A percentile compares a stretch with the other conserved stretches of the same genome.
These are phyloP conservation scores for Linnemannia hyalina DNA, from an alignment of 192 early-diverging fungal species.

Conservation along the genomic window DNA sequence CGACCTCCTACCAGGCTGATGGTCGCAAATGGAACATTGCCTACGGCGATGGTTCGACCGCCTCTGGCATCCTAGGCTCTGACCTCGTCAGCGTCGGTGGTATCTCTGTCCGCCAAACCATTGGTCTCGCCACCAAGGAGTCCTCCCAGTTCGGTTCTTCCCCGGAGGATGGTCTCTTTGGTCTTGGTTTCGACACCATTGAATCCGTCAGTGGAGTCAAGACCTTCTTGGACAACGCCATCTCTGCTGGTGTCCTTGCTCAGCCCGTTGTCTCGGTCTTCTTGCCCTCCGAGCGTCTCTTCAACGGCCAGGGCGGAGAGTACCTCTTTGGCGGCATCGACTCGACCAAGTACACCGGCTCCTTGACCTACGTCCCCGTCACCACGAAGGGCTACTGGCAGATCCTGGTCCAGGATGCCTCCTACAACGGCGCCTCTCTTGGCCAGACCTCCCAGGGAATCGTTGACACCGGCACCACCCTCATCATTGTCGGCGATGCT, in stretches of 20 bases:
- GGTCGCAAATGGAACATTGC: slow-evolving; percentile 72
- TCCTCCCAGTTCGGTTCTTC: slow-evolving; percentile 68
- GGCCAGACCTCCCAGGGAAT: slow-evolving; percentile 60
- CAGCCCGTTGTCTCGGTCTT: slow-evolving; percentile 74
- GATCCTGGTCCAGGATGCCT: slow-evolving; percentile 63
- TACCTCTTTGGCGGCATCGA: slow-evolving; percentile 72
- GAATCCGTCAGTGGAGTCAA: slow-evolving; percentile 60
- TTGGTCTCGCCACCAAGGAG: slow-evolving; percentile 73
- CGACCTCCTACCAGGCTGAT: slow-evolving; percentile 66
- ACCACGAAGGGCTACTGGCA: slow-evolving; percentile 70
- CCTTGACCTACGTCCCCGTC: slow-evolving; percentile 69
- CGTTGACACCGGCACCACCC: slow-evolving; percentile 75
- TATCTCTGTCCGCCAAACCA: slow-evolving; percentile 71
- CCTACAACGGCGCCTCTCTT: slow-evolving; percentile 54
- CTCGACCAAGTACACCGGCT: slow-evolving; percentile 60
- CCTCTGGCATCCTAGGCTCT: slow-evolving; percentile 54
- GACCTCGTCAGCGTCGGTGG: slow-evolving; percentile 71
- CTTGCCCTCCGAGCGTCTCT: slow-evolving; percentile 62
- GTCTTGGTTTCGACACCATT: slow-evolving; percentile 71
- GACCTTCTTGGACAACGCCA: slow-evolving; percentile 70
- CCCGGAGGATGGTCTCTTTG: slow-evolving; percentile 74
- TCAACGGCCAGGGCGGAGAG: slow-evolving; percentile 59
- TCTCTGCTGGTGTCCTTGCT: slow-evolving; percentile 63
- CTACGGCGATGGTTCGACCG: slow-evolving; percentile 73
- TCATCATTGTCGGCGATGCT: slow-evolving; percentile 68